Evolutionary conservation across 495 filamentous ascomycete species (phyloP).

Genomic region (Tuber borchii): DNA sequence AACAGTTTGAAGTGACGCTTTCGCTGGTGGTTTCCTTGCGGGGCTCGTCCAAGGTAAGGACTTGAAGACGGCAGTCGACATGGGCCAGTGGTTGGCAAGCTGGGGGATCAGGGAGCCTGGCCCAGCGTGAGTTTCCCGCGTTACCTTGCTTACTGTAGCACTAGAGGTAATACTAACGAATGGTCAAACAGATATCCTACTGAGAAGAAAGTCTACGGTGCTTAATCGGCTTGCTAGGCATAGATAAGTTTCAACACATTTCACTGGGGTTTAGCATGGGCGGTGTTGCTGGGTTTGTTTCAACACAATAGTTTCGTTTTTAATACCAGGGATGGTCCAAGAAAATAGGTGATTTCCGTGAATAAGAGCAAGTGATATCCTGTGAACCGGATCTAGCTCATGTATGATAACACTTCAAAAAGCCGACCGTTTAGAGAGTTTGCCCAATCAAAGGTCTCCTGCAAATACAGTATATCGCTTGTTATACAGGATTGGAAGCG

Average conservation of each 20-base stretch:
- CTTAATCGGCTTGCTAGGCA: not conserved
- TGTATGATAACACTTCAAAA: not conserved
- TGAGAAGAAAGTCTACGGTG: conserved; percentile 35
- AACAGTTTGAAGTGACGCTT: conserved; percentile 64
- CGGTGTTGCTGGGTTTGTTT: conserved; percentile 19
- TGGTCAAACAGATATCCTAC: conserved; percentile 28
- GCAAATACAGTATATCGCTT: not conserved
- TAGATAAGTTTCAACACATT: conserved; percentile 6
- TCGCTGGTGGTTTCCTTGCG: conserved; percentile 87
- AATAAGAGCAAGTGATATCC: not conserved
- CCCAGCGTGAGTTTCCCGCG: conserved; percentile 67
- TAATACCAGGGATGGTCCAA: not conserved
- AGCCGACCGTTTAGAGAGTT: not conserved
- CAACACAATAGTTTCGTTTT: conserved; percentile 1
- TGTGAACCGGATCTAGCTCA: not conserved
- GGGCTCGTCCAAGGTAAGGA: conserved; percentile 78
- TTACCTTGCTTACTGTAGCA: not conserved
- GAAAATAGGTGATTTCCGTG: not conserved
- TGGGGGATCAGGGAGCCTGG: conserved; percentile 89
- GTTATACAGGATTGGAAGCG: not conserved
- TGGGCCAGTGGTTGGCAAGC: conserved; percentile 91
- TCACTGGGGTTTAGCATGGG: conserved; percentile 6
- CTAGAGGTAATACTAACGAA: conserved; percentile 17
- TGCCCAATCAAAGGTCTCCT: not conserved
- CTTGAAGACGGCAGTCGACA: conserved; percentile 67